These are phyloP conservation scores for Knufia fluminis DNA, from an alignment of 2,329 filamentous ascomycete species.

Conservation along the genomic window DNA sequence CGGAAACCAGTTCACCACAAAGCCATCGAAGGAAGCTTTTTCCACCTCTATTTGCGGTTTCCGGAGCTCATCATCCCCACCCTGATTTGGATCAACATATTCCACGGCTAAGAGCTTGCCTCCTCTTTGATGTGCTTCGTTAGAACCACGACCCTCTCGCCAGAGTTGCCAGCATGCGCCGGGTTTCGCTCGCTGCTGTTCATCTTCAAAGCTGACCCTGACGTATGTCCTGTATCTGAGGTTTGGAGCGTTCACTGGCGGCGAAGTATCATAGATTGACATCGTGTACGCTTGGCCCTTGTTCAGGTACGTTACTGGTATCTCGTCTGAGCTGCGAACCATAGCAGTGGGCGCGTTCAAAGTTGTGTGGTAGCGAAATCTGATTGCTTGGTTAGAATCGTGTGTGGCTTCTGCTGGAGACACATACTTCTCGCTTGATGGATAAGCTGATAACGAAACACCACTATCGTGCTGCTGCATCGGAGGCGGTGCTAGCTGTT, in stretches of 20 bases:
- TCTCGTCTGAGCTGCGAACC: slow-evolving; percentile 81
- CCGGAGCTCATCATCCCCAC: slow-evolving; percentile 47
- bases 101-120: slow-evolving; percentile 92
- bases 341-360: slow-evolving; percentile 93
- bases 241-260: slow-evolving; percentile 48
- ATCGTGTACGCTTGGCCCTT: slow-evolving; percentile 93
- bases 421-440: slow-evolving; percentile 45
- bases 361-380: slow-evolving; percentile 81
- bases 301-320: slow-evolving; percentile 95
- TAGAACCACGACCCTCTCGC: slow-evolving; percentile 95
- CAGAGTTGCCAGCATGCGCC: slow-evolving; percentile 79
- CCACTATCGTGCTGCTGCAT: slow-evolving; percentile 23
- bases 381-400: slow-evolving; percentile 27
- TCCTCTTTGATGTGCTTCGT: slow-evolving; percentile 86
- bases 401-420: slow-evolving; percentile 5
- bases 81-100: slow-evolving; percentile 62
- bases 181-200: slow-evolving; percentile 78
- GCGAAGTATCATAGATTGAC: slow-evolving; percentile 67
- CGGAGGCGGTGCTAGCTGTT: slow-evolving; percentile 26
- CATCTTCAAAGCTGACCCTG: slow-evolving; percentile 94
- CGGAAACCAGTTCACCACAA: slow-evolving; percentile 81
- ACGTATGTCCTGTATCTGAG: slow-evolving; percentile 80
- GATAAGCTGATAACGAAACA: slow-evolving; percentile 24
- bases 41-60: slow-evolving; percentile 60
- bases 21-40: slow-evolving; percentile 80